Evolutionary conservation across 164 flowering plant species (phyloP).

Genomic region (Brasenia schreberi): DNA sequence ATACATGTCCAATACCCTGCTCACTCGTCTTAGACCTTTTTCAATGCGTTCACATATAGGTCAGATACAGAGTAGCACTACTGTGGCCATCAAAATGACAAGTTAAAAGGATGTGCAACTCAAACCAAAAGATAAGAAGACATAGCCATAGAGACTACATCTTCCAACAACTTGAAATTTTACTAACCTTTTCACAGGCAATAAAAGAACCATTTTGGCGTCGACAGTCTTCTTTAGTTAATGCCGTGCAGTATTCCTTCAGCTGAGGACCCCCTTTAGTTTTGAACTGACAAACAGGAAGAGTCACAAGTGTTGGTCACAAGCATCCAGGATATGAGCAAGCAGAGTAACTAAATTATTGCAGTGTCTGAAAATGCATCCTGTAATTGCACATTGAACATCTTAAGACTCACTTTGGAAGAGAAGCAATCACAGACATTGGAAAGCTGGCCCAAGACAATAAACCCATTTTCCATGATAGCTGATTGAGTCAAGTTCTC

Average conservation of each 20-base stretch:
- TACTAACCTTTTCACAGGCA: constrained; percentile 87
- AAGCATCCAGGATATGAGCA: too few relatives aligned
- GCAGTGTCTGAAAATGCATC: background rate
- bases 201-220: constrained; percentile 60
- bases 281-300: constrained; percentile 55
- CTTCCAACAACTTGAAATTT: background rate
- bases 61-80: too few relatives aligned
- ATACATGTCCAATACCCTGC: too few relatives aligned
- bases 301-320: background rate
- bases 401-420: background rate
- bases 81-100: too few relatives aligned
- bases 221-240: constrained; percentile 95
- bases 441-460: background rate
- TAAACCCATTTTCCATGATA: background rate
- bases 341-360: too few relatives aligned
- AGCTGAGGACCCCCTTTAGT: constrained; percentile 95
- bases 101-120: too few relatives aligned
- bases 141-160: background rate
- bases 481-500: background rate
- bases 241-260: constrained; percentile 74
- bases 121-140: background rate
- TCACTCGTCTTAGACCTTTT: too few relatives aligned
- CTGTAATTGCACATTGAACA: background rate
- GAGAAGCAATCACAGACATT: background rate
- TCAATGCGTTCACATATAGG: too few relatives aligned